Percentiles rank a stretch among this genome's conserved stretches.
phyloP scores from a whole-genome alignment of 306 rosid species.

The Senna siamea region DNA sequence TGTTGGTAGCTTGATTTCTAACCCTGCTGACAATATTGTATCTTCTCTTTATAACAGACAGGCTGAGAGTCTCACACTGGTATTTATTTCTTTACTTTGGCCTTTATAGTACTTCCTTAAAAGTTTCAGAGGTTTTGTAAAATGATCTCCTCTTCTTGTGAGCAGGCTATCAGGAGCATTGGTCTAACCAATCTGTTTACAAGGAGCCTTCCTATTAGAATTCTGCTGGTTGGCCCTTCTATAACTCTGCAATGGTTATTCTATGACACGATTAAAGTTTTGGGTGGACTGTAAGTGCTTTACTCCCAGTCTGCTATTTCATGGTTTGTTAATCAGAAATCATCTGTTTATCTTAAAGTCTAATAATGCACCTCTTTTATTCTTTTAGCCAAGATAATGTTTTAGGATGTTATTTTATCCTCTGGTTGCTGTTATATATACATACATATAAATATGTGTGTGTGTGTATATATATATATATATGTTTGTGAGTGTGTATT shows the following conservation, averaged over 20 bases:
- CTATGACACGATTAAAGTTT: slow-evolving; percentile 84
- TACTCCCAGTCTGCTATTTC: slow-evolving; percentile 26
- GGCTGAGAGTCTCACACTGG: slow-evolving; percentile 62
- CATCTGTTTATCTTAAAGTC: slow-evolving; percentile 29
- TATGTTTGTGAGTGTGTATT: too few relatives aligned
- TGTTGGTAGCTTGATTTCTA: slow-evolving; percentile 64
- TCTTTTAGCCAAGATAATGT: slow-evolving; percentile 8
- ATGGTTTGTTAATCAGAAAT: not conserved
- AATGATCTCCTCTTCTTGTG: slow-evolving; percentile 29
- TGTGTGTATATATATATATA: too few relatives aligned
- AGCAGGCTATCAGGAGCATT: slow-evolving; percentile 82
- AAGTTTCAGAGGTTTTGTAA: slow-evolving; percentile 23
- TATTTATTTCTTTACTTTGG: slow-evolving; percentile 26
- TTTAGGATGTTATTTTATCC: not conserved
- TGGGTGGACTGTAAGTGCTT: slow-evolving; percentile 84
- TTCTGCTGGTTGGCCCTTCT: slow-evolving; percentile 80
- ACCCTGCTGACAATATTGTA: slow-evolving; percentile 66
- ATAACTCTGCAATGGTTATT: slow-evolving; percentile 94
- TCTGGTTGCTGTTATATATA: not conserved
- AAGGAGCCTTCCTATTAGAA: slow-evolving; percentile 88
- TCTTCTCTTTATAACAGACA: slow-evolving; percentile 63
- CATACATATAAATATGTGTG: too few relatives aligned
- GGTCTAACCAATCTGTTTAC: slow-evolving; percentile 79
- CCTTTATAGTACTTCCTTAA: slow-evolving; percentile 17
- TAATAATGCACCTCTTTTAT: not conserved